Evolutionary conservation across 257 asterid species (phyloP), one percentile per base, ranked within the genome.

Genomic region (Rhazya stricta): DNA sequence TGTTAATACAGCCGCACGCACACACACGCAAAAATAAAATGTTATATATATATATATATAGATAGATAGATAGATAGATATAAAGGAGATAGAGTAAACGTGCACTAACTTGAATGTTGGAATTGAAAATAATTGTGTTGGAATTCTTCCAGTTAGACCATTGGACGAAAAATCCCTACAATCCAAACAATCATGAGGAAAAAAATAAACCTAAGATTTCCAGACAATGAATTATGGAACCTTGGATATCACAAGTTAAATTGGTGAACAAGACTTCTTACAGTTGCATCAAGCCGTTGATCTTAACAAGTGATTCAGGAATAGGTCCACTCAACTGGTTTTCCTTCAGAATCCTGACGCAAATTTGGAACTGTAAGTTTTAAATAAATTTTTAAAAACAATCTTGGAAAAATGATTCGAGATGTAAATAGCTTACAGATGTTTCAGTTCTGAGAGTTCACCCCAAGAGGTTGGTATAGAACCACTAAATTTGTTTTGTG

Each of bases 81-180:
- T n/a, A n/a, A n/a, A n/a, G n/a, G n/a, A n/a, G n/a, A n/a, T n/a
- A n/a, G n/a, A 66, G n/a, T 39, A 63, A 75, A 32, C 46, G 69
- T 18, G 10, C 21, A 81, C 87, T 23, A 83, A 93, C 98, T 91
- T 91, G 90, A 88, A 90, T 66, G 82, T 77, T 39, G 96, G 89
- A 15, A 81, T 70, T 27, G 91, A 83, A 74, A 90, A 90, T 72
- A 94, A 77, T 32, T 82, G 72, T 67, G 68, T 69, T 16, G 98
- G 98, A 78, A 94, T 73, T 78, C 73, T 87, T 76, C 98, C 98
- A 45, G 84, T 85, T 78, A 94, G 87, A 71, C 85, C 74, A 79
- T 90, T 94, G 74, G 89, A 87, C 27, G 98, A 91, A 67, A 94
- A 90, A 80, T 94, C 97, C 88, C 98, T 94, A 83, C 71, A 72